Base-by-base conservation (phyloP, 305 asterid genomes). In the Fraxinus paxiana region DNA sequence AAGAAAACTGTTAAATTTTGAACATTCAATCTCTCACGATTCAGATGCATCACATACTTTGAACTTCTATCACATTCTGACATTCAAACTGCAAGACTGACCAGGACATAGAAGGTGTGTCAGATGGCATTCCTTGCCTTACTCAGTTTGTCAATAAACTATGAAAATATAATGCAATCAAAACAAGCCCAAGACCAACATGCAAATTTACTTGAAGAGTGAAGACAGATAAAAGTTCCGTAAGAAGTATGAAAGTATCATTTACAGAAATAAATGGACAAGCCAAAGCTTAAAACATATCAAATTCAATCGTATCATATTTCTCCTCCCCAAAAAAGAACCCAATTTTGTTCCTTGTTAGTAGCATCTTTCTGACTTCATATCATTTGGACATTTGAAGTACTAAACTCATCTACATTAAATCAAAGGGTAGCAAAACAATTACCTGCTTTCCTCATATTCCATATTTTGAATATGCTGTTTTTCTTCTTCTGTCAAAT, bases 401-500 rank as follows among this genome's bases (percentile, higher is more conserved):
- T 24, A 56, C 74, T 17, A 17, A 71, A 73, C 30, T 17, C 30
- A 43, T 15, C 13, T 24, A 30, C 24, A 37, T 61, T 34, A 79
- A 61, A 80, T 70, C 73, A 46, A 70, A 37, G 74, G 79, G 77
- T 38, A 61, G 24, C 77, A 34, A 48, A 73, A 54, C 54, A 33
- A 30, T 9, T 83, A 95, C 99, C 99, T 88, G 89, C 61, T 84
- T 73, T 86, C 92, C 77, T 83, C 88, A 77, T 87, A 89, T 75
- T 87, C 93, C 73, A 83, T 65, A 56, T 77, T 79, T 84, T 81
- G 90, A 75, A 91, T 82, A 81, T 89, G 91, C 86, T 87, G 88
- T 84, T 91, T 90, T 86, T 94, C 97, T 81, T 90, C 95, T 79
- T 90, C 97, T 0, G 90, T 89, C 41, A 94, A 84, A 54, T 94